Conservation (phyloP, 305 asterid species). For the Plantago coronopus region DNA sequence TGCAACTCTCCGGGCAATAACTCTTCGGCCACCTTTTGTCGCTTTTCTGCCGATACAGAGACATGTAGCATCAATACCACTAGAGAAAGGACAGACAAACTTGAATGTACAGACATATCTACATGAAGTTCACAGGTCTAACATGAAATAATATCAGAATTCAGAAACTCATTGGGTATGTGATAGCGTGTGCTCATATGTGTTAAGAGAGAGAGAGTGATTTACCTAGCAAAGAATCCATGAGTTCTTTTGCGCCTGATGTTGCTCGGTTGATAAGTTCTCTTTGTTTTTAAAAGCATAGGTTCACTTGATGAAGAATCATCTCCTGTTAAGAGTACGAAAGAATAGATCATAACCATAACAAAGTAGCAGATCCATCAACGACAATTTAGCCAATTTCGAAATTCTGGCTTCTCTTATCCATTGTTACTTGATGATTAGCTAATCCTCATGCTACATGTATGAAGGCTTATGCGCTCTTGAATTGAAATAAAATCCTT, state of each 20-base stretch:
- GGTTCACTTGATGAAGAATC: conserved; percentile 38
- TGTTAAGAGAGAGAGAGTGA: no score
- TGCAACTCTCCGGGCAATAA: conserved; percentile 50
- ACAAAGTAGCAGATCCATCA: no score
- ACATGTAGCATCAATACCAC: neutral
- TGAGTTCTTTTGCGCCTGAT: conserved; percentile 54
- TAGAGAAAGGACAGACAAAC: conserved; percentile 11
- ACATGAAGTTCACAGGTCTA: neutral
- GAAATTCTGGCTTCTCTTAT: no score
- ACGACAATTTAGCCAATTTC: no score
- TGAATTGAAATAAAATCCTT: no score
- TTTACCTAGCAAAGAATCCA: conserved; percentile 51
- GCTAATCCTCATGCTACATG: no score
- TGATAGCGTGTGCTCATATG: no score
- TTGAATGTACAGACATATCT: neutral
- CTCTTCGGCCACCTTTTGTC: conserved; percentile 55
- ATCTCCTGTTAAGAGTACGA: conserved; percentile 29
- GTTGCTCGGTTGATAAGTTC: conserved; percentile 66
- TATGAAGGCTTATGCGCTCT: no score
- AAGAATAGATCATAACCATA: conserved; percentile 12
- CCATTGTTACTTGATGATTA: no score
- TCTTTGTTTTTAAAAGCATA: conserved; percentile 40
- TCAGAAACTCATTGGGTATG: neutral
- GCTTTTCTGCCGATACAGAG: conserved; percentile 42
- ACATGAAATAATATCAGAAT: conserved; percentile 2